These are phyloP conservation scores for Cicer bijugum DNA, from an alignment of 306 rosid species.

Conservation along the genomic window DNA sequence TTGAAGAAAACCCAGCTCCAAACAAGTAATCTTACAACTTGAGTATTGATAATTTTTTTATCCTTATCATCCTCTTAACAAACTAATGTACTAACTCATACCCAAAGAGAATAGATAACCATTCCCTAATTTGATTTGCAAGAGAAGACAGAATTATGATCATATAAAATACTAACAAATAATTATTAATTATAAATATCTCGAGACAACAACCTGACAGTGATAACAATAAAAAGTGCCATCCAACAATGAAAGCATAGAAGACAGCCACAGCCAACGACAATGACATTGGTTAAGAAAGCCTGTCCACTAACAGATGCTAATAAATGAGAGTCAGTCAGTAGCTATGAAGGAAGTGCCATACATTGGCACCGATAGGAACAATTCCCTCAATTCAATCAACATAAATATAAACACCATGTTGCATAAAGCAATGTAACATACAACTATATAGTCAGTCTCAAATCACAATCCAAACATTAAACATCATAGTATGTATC, in stretches of 20 bases:
- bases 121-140: too few species aligned
- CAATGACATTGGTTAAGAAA: neutral
- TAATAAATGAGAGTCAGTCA: neutral
- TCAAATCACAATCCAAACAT: neutral
- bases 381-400: constrained; percentile 20
- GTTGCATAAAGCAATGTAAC: neutral
- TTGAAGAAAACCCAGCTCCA: too few species aligned
- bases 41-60: too few species aligned
- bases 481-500: neutral
- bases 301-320: neutral
- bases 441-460: neutral
- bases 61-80: too few species aligned
- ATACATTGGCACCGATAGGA: neutral
- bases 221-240: neutral
- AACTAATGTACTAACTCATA: too few species aligned
- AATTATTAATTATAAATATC: neutral
- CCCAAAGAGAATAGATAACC: too few species aligned
- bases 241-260: neutral
- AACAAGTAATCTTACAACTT: too few species aligned
- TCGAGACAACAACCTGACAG: neutral
- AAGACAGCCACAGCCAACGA: neutral
- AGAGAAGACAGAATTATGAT: too few species aligned
- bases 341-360: neutral
- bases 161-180: too few species aligned
- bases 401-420: constrained; percentile 1